phyloP scores from a whole-genome alignment of 1,284 basidiomycete species.

The Papiliotrema terrestris region DNA sequence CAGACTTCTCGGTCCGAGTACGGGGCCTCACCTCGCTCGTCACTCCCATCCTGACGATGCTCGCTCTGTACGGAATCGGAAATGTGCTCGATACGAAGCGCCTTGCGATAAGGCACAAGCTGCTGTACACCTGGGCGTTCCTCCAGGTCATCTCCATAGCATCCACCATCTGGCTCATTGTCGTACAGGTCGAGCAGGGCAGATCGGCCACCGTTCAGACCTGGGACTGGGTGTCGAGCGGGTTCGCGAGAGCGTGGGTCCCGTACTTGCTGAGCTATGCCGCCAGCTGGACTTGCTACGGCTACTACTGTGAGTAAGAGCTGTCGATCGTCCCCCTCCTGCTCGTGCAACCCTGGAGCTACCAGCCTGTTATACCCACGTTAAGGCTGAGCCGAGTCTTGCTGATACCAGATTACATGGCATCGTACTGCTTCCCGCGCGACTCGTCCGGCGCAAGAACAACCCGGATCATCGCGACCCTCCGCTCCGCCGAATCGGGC shows the following conservation, averaged over 20 bases:
- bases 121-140: slow-evolving; percentile 10
- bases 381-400: no score
- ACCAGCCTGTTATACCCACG: no score
- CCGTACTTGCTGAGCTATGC: slow-evolving; percentile 26
- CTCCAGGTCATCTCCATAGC: slow-evolving; percentile 21
- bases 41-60: slow-evolving; percentile 31
- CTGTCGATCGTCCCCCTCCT: no score
- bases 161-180: slow-evolving; percentile 42
- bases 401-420: slow-evolving; percentile 21
- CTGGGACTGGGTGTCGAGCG: slow-evolving; percentile 32
- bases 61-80: slow-evolving; percentile 40
- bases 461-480: slow-evolving; percentile 19
- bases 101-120: slow-evolving; percentile 8
- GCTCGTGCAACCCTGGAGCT: no score
- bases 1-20: slow-evolving; percentile 36
- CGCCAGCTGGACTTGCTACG: slow-evolving; percentile 11
- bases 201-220: slow-evolving; percentile 1
- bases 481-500: slow-evolving; percentile 20
- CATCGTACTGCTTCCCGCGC: slow-evolving; percentile 16
- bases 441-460: slow-evolving; percentile 12
- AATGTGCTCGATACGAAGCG: slow-evolving; percentile 38
- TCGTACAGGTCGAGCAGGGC: slow-evolving; percentile 20
- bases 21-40: slow-evolving; percentile 47
- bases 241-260: slow-evolving; percentile 34
- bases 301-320: slow-evolving; percentile 9